Base-by-base conservation (phyloP, 1,284 basidiomycete species). In the Bjerkandera adusta region DNA sequence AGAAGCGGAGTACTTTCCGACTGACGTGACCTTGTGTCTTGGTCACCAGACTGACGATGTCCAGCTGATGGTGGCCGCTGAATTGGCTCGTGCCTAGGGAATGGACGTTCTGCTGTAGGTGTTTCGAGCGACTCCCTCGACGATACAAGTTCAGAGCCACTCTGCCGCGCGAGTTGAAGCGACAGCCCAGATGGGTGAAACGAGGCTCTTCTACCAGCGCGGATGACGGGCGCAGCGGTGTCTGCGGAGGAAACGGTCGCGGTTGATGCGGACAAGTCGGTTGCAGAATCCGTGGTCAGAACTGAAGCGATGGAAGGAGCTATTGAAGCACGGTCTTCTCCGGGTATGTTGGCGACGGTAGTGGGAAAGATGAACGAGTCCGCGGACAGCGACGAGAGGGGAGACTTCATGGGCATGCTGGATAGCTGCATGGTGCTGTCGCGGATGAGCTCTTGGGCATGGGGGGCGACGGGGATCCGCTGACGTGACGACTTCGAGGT, bases 381-480 rank as follows among this genome's bases (percentile, higher is more conserved):
- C 39, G 34, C 27, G 2, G 46, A 36, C 5, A 50, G 57, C 25
- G 41, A 43, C 15, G 50, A 46, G 13, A 53, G 43, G 18, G 56
- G 56, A 1, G 54, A 50, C 24, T 67, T 64, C 46, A 77, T 66
- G 2, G 69, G 63, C 60, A 83, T 72, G 50, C 69, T 73, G 6
- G 84, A 85, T 3, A 89, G 70, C 48, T 80, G 70, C 59, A 88
- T 72, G 0, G 85, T 87, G 54, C 67, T 73, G 24, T 78, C 69
- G n/a, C 85, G 77, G 50, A 89, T 88, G 36, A 73, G 69, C 52
- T 73, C 73, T 50, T 79, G 79, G 0, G 78, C 76, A 53, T 79
- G 82, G 21, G 71, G 68, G 11, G 62, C 55, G 33, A 54, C 53
- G 20, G 53, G 39, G 38, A 52, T 52, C 49, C 48, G 53, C 4